phyloP scores from a whole-genome alignment of 495 filamentous ascomycete species.

The Podospora sp. region DNA sequence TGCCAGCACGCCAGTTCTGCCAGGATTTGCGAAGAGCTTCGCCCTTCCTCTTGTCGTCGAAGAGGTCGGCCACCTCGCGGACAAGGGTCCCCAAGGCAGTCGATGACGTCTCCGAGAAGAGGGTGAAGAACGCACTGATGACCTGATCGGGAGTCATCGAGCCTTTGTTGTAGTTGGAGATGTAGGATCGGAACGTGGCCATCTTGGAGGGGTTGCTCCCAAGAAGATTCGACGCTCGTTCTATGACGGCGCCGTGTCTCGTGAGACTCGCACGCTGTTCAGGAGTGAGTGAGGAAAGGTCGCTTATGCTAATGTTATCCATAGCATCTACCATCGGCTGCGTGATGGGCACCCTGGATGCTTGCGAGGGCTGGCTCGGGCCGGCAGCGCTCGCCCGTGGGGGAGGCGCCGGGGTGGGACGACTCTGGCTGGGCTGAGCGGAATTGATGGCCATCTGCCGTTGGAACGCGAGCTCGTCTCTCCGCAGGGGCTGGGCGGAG shows the following conservation, averaged over 20 bases:
- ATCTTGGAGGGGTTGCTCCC: conserved; percentile 73
- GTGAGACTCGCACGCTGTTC: conserved; percentile 79
- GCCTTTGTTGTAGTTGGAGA: conserved; percentile 73
- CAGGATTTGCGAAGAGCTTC: conserved; percentile 75
- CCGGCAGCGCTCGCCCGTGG: conserved; percentile 71
- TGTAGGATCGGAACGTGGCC: conserved; percentile 69
- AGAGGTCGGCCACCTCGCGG: conserved; percentile 91
- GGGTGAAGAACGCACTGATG: conserved; percentile 75
- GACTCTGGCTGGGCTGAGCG: conserved; percentile 54
- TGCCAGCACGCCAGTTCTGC: conserved; percentile 92
- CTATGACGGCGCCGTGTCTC: conserved; percentile 77
- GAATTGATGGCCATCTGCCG: conserved; percentile 89
- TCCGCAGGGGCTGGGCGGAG: conserved; percentile 76
- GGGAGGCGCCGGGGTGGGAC: neutral
- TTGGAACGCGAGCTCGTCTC: conserved; percentile 92
- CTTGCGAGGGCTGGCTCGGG: conserved; percentile 53
- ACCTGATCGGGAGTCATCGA: conserved; percentile 70
- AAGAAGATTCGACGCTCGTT: conserved; percentile 79
- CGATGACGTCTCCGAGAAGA: conserved; percentile 76
- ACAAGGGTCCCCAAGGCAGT: conserved; percentile 84
- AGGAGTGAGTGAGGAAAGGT: conserved; percentile 55
- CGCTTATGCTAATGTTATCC: conserved; percentile 43
- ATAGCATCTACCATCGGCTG: conserved; percentile 38
- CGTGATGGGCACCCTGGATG: conserved; percentile 22
- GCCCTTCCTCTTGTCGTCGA: conserved; percentile 76